These are phyloP conservation scores for Graphilbum ipis-grandicollis DNA, from an alignment of 2,329 filamentous ascomycete species.

Conservation along the genomic window DNA sequence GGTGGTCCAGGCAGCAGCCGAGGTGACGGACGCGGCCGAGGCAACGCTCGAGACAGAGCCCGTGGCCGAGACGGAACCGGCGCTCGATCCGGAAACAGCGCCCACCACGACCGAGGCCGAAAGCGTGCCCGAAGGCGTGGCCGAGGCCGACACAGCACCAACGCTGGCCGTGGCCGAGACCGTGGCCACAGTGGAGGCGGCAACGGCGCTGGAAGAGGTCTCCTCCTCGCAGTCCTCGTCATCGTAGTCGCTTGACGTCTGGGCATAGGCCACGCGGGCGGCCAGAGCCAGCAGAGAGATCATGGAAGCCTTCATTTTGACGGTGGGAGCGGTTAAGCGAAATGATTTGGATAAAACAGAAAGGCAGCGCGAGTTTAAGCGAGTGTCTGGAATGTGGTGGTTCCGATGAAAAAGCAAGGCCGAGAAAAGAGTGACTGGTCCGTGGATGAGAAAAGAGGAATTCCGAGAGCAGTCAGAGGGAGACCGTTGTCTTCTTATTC, in stretches of 20 bases:
- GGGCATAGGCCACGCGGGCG: conserved; percentile 1
- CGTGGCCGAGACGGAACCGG: no score
- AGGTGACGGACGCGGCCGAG: background rate
- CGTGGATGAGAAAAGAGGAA: no score
- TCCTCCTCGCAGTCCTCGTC: conserved; percentile 5
- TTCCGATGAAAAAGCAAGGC: no score
- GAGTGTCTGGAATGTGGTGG: no score
- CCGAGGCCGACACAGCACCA: background rate
- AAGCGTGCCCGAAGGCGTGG: background rate
- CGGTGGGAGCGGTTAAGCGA: no score
- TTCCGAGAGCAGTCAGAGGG: no score
- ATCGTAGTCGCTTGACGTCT: background rate
- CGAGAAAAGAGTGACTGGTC: no score
- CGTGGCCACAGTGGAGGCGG: background rate
- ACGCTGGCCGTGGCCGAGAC: background rate
- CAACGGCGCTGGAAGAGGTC: background rate
- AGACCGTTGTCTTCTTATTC: no score
- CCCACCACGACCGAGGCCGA: background rate
- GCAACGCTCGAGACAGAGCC: background rate
- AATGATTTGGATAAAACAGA: no score
- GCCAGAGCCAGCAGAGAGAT: conserved; percentile 5
- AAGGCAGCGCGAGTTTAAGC: no score
- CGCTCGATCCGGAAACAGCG: no score
- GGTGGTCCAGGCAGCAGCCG: conserved; percentile 12
- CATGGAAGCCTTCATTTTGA: conserved; percentile 6